These are phyloP conservation scores for Coccomyxa sp. DNA, from an alignment of 139 green algal genomes.

Conservation along the genomic window DNA sequence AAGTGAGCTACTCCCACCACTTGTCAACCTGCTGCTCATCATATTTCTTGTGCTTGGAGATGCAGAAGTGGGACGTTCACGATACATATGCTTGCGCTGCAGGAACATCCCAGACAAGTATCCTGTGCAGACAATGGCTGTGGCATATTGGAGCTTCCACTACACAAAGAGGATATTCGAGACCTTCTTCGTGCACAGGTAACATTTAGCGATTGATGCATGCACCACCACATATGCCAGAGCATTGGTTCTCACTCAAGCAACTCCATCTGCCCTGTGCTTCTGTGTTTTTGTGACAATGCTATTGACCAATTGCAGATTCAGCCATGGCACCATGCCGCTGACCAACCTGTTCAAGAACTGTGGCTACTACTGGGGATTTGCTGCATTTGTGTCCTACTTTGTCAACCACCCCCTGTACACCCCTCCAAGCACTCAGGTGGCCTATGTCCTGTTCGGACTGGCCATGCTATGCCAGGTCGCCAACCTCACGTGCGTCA, in stretches of 20 bases:
- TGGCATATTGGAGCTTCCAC: slow-evolving; percentile 89
- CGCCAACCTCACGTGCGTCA: slow-evolving; percentile 56
- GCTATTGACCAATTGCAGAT: slow-evolving; percentile 41
- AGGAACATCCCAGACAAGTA: slow-evolving; percentile 10
- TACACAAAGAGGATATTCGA: slow-evolving; percentile 95
- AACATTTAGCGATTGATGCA: not conserved
- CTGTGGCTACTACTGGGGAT: slow-evolving; percentile 92
- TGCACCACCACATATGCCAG: not conserved
- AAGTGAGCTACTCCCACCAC: slow-evolving; percentile 33
- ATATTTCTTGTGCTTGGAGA: not conserved
- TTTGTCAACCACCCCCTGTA: slow-evolving; percentile 98
- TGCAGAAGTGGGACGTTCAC: not conserved
- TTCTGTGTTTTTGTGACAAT: not conserved
- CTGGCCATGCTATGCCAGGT: slow-evolving; percentile 65
- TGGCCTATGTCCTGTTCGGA: slow-evolving; percentile 33
- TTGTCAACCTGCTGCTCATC: not conserved
- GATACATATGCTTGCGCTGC: not conserved
- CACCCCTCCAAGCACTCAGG: slow-evolving; percentile 59
- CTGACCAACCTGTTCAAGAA: slow-evolving; percentile 94
- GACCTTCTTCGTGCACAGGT: slow-evolving; percentile 93
- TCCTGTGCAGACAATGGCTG: slow-evolving; percentile 73
- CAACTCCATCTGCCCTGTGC: not conserved
- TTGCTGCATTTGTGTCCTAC: slow-evolving; percentile 80
- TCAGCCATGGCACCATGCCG: slow-evolving; percentile 94
- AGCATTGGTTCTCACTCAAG: not conserved